phyloP scores from a whole-genome alignment of 225 moss, liverwort and hornwort species.

The Sphagnum contortum region DNA sequence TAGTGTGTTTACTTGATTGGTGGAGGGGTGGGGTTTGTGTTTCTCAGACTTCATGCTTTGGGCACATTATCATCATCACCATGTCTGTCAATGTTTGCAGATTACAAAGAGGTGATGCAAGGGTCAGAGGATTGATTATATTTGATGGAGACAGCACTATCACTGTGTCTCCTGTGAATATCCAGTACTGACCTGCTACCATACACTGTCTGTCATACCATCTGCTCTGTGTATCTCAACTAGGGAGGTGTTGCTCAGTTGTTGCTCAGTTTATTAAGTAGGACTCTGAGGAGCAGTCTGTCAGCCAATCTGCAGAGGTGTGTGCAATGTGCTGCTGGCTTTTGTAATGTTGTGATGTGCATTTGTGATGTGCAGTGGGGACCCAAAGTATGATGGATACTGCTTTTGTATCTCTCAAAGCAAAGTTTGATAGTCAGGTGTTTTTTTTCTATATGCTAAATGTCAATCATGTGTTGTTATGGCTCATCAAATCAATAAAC shows the following conservation, averaged over 20 bases:
- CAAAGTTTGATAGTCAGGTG: too few relatives aligned
- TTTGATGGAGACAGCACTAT: constrained; percentile 64
- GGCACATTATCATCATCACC: too few relatives aligned
- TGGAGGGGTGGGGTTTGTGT: background rate
- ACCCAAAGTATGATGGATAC: constrained; percentile 57
- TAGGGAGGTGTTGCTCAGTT: too few relatives aligned
- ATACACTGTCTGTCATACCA: too few relatives aligned
- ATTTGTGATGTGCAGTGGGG: constrained; percentile 41
- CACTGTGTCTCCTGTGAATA: constrained; percentile 53
- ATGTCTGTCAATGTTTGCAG: constrained; percentile 13
- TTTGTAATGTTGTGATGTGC: constrained; percentile 1
- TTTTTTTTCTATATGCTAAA: background rate
- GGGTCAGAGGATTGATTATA: constrained; percentile 41
- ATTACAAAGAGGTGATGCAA: constrained; percentile 48
- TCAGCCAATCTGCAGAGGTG: background rate
- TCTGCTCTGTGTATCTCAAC: background rate
- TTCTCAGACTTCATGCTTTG: too few relatives aligned
- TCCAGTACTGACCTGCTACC: constrained; percentile 34
- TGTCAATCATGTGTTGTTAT: too few relatives aligned
- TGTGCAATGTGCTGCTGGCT: background rate
- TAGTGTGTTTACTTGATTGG: too few relatives aligned
- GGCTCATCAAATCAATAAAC: too few relatives aligned
- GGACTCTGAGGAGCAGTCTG: too few relatives aligned
- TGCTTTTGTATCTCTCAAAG: constrained; percentile 68
- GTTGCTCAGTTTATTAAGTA: too few relatives aligned